A percentile compares a stretch with the other conserved stretches of the same genome.
These are phyloP conservation scores for Stagonosporopsis rhizophila DNA, from an alignment of 2,329 filamentous ascomycete genomes.

Conservation along the genomic window DNA sequence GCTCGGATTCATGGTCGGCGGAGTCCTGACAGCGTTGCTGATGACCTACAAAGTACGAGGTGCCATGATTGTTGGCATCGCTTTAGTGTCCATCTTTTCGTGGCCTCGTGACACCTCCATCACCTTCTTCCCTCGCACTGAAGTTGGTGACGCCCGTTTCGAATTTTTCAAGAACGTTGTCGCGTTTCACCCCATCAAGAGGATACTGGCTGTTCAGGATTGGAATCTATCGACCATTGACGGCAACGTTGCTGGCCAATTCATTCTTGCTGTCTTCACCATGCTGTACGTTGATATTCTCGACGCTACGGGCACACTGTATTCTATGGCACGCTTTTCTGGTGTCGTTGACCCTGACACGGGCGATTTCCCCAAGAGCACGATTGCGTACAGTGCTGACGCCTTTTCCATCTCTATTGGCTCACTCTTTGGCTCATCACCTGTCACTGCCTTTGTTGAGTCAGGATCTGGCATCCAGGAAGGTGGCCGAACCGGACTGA, in stretches of 20 bases:
- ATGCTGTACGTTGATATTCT: conserved; percentile 92
- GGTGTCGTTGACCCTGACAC: conserved; percentile 81
- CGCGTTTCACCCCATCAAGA: conserved; percentile 77
- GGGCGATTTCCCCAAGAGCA: conserved; percentile 87
- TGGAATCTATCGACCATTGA: conserved; percentile 66
- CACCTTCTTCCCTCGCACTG: conserved; percentile 80
- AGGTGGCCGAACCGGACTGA: conserved; percentile 82
- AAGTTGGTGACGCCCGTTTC: conserved; percentile 72
- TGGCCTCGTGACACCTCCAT: conserved; percentile 80
- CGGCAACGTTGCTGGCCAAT: conserved; percentile 71
- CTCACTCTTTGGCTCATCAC: conserved; percentile 76
- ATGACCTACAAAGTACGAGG: conserved; percentile 89
- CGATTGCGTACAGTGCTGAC: conserved; percentile 83
- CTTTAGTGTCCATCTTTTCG: conserved; percentile 84
- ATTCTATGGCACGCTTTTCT: conserved; percentile 87
- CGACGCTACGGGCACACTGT: conserved; percentile 80
- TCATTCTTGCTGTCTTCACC: conserved; percentile 82
- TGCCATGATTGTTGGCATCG: conserved; percentile 81
- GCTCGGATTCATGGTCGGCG: conserved; percentile 87
- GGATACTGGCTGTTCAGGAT: conserved; percentile 73
- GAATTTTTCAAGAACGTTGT: conserved; percentile 90
- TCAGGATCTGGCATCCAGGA: conserved; percentile 88
- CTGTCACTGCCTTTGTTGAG: conserved; percentile 87
- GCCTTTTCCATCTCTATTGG: conserved; percentile 82
- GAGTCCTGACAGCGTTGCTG: conserved; percentile 77